Conservation (phyloP, 768 basidiomycete species). For the Leccinum boreale region DNA sequence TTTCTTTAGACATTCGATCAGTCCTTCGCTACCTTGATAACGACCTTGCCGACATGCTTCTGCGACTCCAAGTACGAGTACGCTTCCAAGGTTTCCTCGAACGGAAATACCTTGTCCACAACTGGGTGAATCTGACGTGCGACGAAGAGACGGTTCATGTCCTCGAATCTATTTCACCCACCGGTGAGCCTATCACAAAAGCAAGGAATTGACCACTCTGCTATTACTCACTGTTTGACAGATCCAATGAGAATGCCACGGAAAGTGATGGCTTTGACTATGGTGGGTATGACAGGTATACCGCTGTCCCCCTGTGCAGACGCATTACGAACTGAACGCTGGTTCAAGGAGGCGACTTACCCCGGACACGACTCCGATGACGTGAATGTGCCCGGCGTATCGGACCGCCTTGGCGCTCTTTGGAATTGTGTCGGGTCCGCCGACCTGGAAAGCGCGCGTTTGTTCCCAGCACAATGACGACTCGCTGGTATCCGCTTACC, state of each 20-base stretch:
- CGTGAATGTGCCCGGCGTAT: conserved; percentile 42
- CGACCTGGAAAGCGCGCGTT: conserved; percentile 37
- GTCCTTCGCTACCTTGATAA: conserved; percentile 41
- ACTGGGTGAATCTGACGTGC: conserved; percentile 47
- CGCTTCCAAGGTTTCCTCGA: conserved; percentile 50
- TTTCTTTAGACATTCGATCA: conserved; percentile 1
- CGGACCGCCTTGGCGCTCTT: conserved; percentile 40
- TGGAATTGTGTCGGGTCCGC: conserved; percentile 48
- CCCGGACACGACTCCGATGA: conserved; percentile 51
- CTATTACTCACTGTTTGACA: conserved; percentile 48
- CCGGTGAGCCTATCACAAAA: not conserved
- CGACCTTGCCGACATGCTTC: conserved; percentile 60
- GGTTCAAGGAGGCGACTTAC: conserved; percentile 19
- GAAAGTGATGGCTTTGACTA: conserved; percentile 40
- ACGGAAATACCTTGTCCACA: conserved; percentile 56
- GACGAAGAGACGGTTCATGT: conserved; percentile 48
- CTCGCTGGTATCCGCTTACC: not conserved
- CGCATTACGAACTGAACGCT: no score
- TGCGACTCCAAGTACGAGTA: conserved; percentile 52
- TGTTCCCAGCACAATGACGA: not conserved
- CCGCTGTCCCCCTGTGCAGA: conserved; percentile 22
- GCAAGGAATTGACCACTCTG: not conserved
- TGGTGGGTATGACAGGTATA: conserved; percentile 32
- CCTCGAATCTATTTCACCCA: conserved; percentile 40
- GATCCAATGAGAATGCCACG: conserved; percentile 57